Evolutionary conservation across 164 flowering plant genomes (phyloP).

Genomic region (Stephania japonica): DNA sequence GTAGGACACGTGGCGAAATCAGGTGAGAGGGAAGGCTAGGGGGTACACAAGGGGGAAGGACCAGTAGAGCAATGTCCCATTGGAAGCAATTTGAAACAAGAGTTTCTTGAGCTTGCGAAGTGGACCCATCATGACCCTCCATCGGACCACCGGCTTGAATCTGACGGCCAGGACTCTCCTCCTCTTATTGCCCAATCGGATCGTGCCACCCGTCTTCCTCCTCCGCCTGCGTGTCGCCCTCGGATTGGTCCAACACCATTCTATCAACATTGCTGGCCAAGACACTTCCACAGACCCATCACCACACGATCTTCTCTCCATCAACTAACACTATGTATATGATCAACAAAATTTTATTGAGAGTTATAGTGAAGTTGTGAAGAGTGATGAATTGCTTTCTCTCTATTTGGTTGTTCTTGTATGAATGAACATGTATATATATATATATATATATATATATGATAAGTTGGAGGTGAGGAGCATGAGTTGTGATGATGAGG

Average conservation of each 20-base stretch:
- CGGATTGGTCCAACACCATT: background rate
- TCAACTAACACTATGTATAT: background rate
- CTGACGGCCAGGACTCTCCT: background rate
- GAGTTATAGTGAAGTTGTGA: background rate
- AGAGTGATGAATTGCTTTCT: background rate
- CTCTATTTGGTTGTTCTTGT: background rate
- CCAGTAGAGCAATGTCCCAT: background rate
- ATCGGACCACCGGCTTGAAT: background rate
- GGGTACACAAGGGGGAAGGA: background rate
- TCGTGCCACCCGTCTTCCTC: background rate
- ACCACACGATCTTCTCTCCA: background rate
- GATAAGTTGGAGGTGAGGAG: background rate
- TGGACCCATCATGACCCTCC: background rate
- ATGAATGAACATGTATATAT: background rate
- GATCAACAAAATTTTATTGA: background rate
- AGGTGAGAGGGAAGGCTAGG: background rate
- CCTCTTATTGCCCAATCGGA: background rate
- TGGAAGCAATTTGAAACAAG: background rate
- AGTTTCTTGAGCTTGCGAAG: conserved; percentile 1
- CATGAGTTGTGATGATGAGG: conserved; percentile 2
- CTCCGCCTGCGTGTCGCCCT: background rate
- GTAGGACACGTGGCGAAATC: background rate
- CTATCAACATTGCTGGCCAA: background rate
- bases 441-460: background rate
- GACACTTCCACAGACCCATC: background rate